Conservation (phyloP, 148 eudicot species). For the Rhododendron henanense region DNA sequence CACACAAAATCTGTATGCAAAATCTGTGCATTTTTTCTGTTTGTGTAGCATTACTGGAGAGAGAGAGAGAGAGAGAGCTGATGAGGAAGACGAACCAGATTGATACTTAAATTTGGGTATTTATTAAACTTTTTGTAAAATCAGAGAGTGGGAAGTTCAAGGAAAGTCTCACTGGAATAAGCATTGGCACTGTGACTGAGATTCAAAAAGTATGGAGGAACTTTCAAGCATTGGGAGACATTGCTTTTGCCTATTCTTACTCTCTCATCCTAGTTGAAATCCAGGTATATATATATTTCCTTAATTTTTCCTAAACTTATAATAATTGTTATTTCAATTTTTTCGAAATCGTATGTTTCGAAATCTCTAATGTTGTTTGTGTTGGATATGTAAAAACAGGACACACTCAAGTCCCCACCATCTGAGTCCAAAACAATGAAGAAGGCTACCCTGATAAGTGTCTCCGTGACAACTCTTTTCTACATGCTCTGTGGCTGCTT, state of each 20-base stretch:
- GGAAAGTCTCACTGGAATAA: conserved; percentile 40
- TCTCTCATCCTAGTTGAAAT: conserved; percentile 40
- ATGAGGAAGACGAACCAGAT: too few relatives aligned
- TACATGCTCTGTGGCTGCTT: conserved; percentile 47
- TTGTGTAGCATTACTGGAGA: too few relatives aligned
- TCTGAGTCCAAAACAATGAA: conserved; percentile 44
- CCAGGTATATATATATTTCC: conserved; percentile 21
- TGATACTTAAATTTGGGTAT: neutral
- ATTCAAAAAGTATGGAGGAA: conserved; percentile 38
- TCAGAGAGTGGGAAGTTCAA: conserved; percentile 25
- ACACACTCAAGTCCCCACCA: conserved; percentile 47
- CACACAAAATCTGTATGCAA: too few relatives aligned
- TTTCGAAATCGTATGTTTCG: too few relatives aligned
- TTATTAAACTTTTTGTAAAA: neutral
- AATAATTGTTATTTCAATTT: too few relatives aligned
- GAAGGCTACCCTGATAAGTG: conserved; percentile 31
- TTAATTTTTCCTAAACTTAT: neutral
- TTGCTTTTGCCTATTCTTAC: conserved; percentile 46
- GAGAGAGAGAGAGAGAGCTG: too few relatives aligned
- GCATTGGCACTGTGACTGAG: conserved; percentile 25
- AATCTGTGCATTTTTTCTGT: too few relatives aligned
- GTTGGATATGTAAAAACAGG: conserved; percentile 14
- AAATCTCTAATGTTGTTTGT: neutral
- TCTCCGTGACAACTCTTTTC: conserved; percentile 36
- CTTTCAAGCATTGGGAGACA: conserved; percentile 43